These are phyloP conservation scores for Blastomyces parvus DNA, from an alignment of 2,329 filamentous ascomycete genomes.

Conservation along the genomic window DNA sequence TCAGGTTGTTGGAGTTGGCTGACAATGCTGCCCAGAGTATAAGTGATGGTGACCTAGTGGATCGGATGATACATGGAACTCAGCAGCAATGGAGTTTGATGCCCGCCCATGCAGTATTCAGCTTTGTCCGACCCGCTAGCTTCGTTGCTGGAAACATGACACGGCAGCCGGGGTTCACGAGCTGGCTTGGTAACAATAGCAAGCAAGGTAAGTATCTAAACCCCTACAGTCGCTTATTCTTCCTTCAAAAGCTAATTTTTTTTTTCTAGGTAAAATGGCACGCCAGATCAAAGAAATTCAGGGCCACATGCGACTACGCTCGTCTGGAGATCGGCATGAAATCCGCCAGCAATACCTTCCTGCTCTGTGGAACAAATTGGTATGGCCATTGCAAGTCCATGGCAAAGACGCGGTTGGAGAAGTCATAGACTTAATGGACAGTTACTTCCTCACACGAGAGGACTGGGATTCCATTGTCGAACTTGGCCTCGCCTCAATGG, in stretches of 20 bases:
- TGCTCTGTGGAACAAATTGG: constrained; percentile 69
- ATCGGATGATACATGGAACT: constrained; percentile 95
- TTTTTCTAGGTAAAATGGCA: constrained; percentile 49
- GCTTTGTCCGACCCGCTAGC: constrained; percentile 83
- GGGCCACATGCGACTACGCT: constrained; percentile 86
- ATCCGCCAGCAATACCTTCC: constrained; percentile 91
- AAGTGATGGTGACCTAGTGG: constrained; percentile 90
- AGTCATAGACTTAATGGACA: constrained; percentile 93
- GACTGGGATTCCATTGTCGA: constrained; percentile 92
- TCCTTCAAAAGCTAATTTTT: constrained; percentile 14
- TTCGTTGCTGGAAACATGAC: constrained; percentile 71
- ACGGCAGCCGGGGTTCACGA: constrained; percentile 65
- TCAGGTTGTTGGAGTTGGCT: constrained; percentile 77
- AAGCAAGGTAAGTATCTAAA: constrained; percentile 53
- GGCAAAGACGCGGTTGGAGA: constrained; percentile 74
- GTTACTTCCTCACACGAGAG: constrained; percentile 87
- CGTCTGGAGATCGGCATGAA: constrained; percentile 85
- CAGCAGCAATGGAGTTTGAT: constrained; percentile 98
- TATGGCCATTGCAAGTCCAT: constrained; percentile 63
- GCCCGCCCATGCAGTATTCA: constrained; percentile 92
- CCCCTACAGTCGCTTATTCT: background rate
- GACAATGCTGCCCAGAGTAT: constrained; percentile 91
- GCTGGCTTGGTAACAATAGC: constrained; percentile 93
- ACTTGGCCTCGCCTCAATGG: constrained; percentile 77
- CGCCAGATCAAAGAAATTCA: constrained; percentile 89